These are phyloP conservation scores for Hordeum vulgare DNA, from an alignment of 176 grass and related monocot species.

Conservation along the genomic window DNA sequence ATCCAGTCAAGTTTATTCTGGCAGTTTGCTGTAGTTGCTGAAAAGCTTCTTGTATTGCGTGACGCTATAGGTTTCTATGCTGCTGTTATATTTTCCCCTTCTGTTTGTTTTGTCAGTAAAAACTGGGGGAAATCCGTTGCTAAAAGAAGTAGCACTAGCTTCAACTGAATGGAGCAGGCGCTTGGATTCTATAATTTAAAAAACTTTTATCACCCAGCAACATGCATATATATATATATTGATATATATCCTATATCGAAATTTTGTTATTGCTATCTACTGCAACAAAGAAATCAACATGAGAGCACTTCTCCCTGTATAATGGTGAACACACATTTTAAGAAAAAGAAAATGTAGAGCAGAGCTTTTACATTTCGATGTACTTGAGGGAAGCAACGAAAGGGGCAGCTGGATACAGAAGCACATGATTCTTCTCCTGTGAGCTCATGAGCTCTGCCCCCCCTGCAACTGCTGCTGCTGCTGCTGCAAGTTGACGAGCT, in stretches of 20 bases:
- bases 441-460: conserved; percentile 8
- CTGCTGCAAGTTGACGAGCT: conserved; percentile 81
- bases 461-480: conserved; percentile 46
- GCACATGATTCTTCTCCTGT: not conserved
- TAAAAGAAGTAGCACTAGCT: not conserved
- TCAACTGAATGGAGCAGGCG: not conserved
- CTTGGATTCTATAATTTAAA: not conserved
- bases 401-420: not conserved
- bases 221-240: not conserved
- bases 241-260: not conserved
- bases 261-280: not conserved
- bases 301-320: conserved; percentile 4
- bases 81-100: not conserved
- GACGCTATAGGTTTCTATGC: not conserved
- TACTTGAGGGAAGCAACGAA: not conserved
- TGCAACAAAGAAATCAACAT: conserved; percentile 19
- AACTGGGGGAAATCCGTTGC: not conserved
- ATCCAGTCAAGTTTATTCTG: too few species aligned
- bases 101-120: not conserved
- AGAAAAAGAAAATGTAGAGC: conserved; percentile 3
- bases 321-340: conserved; percentile 4
- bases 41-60: not conserved
- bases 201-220: not conserved
- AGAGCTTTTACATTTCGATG: not conserved
- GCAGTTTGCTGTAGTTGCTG: too few species aligned